Base-by-base conservation (phyloP, 768 basidiomycete genomes). In the Trametes gibbosa region DNA sequence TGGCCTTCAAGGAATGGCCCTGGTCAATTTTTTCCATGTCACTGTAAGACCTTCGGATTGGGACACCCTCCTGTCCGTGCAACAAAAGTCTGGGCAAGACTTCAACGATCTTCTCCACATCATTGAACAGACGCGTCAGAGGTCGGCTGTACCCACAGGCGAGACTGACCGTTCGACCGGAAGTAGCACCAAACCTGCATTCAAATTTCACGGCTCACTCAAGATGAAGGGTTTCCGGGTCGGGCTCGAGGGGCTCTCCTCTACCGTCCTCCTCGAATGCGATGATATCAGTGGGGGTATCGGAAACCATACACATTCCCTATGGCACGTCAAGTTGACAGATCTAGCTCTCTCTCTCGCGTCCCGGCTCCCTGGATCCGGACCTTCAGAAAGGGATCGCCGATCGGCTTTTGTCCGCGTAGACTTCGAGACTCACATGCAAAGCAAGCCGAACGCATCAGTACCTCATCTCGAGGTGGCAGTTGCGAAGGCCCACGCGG, bases 41-140 rank as follows among this genome's bases (percentile, higher is more conserved):
- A 87, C 82, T 67, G 79, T 95, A 58, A 92, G 90, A 66, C 89
- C 90, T 5, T 83, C 84, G 0, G 86, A 93, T 65, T 87, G 90
- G 84, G 93, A 95, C 67, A 90, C 88, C 5, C 71, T 94, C 3
- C 79, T 95, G 2, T 83, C 82, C 5, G 88, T 95, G 9, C 92
- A 93, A 67, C 89, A 91, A 63, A 93, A 93, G 67, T 94, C 94
- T 58, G 92, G 90, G 6, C 87, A 89, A 66, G 92, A 95, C 72
- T 90, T 94, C 72, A 87, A 89, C 62, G 92, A 95, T 59, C 76
- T 94, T 25, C 72, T 94, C 13, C 73, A 79, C 6, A 70, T 94
- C 49, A 77, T 91, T 32, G 81, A 83, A 61, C 79, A 89, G 67
- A 87, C 81, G 12, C 82, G 84, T 25, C 69, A 53, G 53, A 59